These are phyloP conservation scores for Cocos nucifera DNA, from an alignment of 176 grass and related monocot genomes.

Conservation along the genomic window DNA sequence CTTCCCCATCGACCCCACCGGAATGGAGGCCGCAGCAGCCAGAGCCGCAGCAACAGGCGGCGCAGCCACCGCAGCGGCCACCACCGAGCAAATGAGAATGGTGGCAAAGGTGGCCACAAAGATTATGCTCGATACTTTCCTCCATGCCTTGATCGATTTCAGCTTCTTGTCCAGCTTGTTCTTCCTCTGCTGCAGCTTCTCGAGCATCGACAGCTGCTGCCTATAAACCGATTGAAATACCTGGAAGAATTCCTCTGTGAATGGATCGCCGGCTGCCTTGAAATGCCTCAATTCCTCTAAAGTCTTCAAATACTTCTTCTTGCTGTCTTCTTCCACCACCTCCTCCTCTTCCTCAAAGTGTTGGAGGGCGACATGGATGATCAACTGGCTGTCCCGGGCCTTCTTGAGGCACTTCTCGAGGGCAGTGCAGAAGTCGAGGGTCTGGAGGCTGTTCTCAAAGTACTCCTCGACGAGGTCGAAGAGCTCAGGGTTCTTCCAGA, in stretches of 20 bases:
- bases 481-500: slow-evolving; percentile 10
- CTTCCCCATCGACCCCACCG: slow-evolving; percentile 10
- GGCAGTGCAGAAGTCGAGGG: slow-evolving; percentile 8
- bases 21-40: slow-evolving; percentile 1
- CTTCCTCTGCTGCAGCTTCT: slow-evolving; percentile 5
- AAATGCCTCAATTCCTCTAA: slow-evolving; percentile 9
- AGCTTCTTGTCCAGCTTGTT: slow-evolving; percentile 9
- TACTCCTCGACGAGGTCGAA: slow-evolving; percentile 15
- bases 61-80: slow-evolving; percentile 1
- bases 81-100: slow-evolving; percentile 3
- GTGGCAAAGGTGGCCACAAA: slow-evolving; percentile 5
- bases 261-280: slow-evolving; percentile 12
- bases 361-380: slow-evolving; percentile 10
- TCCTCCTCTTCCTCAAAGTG: slow-evolving; percentile 9
- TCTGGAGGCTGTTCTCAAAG: slow-evolving; percentile 10
- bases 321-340: neutral
- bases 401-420: slow-evolving; percentile 11
- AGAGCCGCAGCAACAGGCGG: slow-evolving; percentile 5
- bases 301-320: neutral
- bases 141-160: slow-evolving; percentile 6
- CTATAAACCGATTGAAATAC: neutral
- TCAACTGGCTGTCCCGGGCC: slow-evolving; percentile 1
- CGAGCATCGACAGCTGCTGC: slow-evolving; percentile 3
- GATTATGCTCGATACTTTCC: slow-evolving; percentile 10
- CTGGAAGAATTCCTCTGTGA: slow-evolving; percentile 7